These are phyloP conservation scores for Penicillium sp. DNA, from an alignment of 2,329 filamentous ascomycete species.

Conservation along the genomic window DNA sequence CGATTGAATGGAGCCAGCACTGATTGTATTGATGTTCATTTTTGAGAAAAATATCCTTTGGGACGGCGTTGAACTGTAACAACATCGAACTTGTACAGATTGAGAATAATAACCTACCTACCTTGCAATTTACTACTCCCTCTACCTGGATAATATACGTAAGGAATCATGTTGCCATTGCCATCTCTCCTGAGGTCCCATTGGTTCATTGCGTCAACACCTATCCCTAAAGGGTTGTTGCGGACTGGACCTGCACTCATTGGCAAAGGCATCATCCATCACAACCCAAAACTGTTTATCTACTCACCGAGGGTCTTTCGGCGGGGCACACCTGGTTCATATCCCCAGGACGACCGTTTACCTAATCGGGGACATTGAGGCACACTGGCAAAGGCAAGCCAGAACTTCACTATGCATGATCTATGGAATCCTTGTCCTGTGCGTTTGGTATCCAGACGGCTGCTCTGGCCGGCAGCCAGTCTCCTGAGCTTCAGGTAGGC, in stretches of 20 bases:
- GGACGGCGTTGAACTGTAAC: constrained; percentile 24
- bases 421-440: not conserved
- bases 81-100: constrained; percentile 25
- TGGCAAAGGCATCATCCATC: not conserved
- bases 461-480: not conserved
- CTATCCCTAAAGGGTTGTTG: not conserved
- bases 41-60: constrained; percentile 14
- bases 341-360: too few relatives aligned
- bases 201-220: not conserved
- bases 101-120: constrained; percentile 24
- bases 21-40: constrained; percentile 46
- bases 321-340: not conserved
- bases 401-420: not conserved
- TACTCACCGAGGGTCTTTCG: not conserved
- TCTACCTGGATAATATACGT: not conserved
- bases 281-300: not conserved
- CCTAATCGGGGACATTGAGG: too few relatives aligned
- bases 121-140: constrained; percentile 3
- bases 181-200: too few relatives aligned
- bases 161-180: too few relatives aligned
- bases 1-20: constrained; percentile 98
- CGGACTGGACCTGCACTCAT: not conserved
- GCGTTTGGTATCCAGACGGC: not conserved
- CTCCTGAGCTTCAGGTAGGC: constrained; percentile 8
- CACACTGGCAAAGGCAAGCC: too few relatives aligned